Evolutionary conservation across 2,329 filamentous ascomycete genomes (phyloP), one percentile per base, ranked within the genome.

Genomic region (Microsporum ferrugineum): DNA sequence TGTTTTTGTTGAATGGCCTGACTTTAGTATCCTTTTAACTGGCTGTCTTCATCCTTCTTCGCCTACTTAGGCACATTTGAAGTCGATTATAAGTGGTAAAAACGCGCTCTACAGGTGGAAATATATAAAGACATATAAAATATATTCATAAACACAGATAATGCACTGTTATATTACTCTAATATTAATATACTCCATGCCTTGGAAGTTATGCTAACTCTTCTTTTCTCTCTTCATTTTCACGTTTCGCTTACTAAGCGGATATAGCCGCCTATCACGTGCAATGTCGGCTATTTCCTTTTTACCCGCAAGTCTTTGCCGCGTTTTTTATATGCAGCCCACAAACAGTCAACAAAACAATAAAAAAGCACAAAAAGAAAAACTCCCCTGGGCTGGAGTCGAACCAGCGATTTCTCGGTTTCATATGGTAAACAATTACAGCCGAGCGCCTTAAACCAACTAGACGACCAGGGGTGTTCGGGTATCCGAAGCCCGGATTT

Each of bases 381-480:
- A 62, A 64, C 61, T 39, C 65, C 38, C 36, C 45, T 56, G 47
- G 51, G 38, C 45, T 43, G 41, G 45, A 65, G 61, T 65, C 64
- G 57, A 59, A 59, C 57, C 41, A 59, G 57, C 38, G 57, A 59
- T 47, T 47, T 59, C 41, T 59, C 57, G 57, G 41, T 59, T 43
- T 45, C 57, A 59, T 53, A 27, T 43, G 14, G 31, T 31, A 14
- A 41, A 38, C 34, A 59, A 53, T 59, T 59, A 59, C 57, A 59
- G 57, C 41, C 57, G 57, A 59, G 41, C 57, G 57, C 41, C 38
- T 45, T 59, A 47, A 59, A 59, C 57, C 57, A 59, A 59, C 57
- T 59, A 59, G 38, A 59, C 57, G 38, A 59, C 39, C 57, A 59
- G 57, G 57, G 41, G 57, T 27, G 49, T 53, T 53, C 27, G 29